phyloP scores from a whole-genome alignment of 1,284 basidiomycete species.

The Stygiomarasmius scandens region DNA sequence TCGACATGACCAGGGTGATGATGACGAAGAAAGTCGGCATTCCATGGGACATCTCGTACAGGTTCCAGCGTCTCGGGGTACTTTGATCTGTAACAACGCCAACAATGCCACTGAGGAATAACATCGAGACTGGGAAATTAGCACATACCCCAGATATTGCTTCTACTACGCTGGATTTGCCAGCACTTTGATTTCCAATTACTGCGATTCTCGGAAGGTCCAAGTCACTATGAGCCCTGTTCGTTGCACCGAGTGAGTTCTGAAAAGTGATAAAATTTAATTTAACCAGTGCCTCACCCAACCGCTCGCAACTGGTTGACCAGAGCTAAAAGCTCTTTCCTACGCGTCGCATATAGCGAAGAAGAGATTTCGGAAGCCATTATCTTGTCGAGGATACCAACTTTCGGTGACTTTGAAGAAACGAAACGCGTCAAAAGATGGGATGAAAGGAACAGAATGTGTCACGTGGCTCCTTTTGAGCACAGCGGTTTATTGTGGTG shows the following conservation, averaged over 20 bases:
- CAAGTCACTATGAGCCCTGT: constrained; percentile 25
- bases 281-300: constrained; percentile 9
- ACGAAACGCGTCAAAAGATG: background rate
- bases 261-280: background rate
- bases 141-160: constrained; percentile 35
- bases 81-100: constrained; percentile 22
- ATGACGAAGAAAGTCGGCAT: constrained; percentile 19
- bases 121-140: background rate
- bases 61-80: constrained; percentile 33
- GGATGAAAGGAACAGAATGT: no score
- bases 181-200: constrained; percentile 36
- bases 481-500: no score
- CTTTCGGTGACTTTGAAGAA: background rate
- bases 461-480: no score
- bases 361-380: constrained; percentile 12
- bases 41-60: constrained; percentile 38
- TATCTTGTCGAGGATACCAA: background rate
- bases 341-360: constrained; percentile 11
- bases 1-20: constrained; percentile 28
- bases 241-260: background rate
- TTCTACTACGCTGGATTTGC: constrained; percentile 35
- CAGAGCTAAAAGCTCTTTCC: constrained; percentile 17
- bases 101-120: constrained; percentile 10
- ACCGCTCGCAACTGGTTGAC: constrained; percentile 17
- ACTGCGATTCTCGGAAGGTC: constrained; percentile 31